phyloP scores from a whole-genome alignment of 148 eudicot genomes.

The Dysphania ambrosioides region DNA sequence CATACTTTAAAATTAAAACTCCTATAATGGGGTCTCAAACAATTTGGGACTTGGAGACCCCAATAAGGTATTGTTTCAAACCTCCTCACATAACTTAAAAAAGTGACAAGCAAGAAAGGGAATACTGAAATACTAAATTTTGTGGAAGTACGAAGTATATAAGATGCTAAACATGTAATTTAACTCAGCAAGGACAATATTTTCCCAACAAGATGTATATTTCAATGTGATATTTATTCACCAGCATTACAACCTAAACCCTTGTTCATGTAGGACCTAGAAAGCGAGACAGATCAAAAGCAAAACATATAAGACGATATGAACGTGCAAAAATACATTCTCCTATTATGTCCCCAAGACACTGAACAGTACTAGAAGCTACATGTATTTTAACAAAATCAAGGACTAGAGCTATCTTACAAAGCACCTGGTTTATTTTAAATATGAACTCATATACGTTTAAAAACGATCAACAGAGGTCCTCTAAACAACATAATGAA shows the following conservation, averaged over 20 bases:
- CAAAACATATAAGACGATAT: neutral
- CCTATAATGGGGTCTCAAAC: too few relatives aligned
- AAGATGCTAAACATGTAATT: too few relatives aligned
- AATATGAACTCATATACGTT: conserved; percentile 24
- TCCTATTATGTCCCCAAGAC: conserved; percentile 13
- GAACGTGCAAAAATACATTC: conserved; percentile 24
- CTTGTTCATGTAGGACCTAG: too few relatives aligned
- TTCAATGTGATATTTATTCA: neutral
- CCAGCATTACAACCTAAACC: neutral
- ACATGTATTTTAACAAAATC: conserved; percentile 18
- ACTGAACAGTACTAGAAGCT: conserved; percentile 22
- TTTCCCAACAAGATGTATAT: neutral
- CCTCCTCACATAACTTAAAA: too few relatives aligned
- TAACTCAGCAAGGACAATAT: too few relatives aligned
- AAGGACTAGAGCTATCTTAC: conserved; percentile 22
- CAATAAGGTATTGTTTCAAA: too few relatives aligned
- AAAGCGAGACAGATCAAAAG: neutral
- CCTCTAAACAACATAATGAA: conserved; percentile 12
- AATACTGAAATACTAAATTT: too few relatives aligned
- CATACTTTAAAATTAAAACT: too few relatives aligned
- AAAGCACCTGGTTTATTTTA: conserved; percentile 26
- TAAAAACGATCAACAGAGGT: conserved; percentile 14
- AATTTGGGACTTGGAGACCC: too few relatives aligned
- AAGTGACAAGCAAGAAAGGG: too few relatives aligned
- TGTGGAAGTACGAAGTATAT: too few relatives aligned